Evolutionary conservation across 805 yeast genomes (phyloP), one percentile per base, ranked within the genome.

Genomic region (Metschnikowia cerradonensis): DNA sequence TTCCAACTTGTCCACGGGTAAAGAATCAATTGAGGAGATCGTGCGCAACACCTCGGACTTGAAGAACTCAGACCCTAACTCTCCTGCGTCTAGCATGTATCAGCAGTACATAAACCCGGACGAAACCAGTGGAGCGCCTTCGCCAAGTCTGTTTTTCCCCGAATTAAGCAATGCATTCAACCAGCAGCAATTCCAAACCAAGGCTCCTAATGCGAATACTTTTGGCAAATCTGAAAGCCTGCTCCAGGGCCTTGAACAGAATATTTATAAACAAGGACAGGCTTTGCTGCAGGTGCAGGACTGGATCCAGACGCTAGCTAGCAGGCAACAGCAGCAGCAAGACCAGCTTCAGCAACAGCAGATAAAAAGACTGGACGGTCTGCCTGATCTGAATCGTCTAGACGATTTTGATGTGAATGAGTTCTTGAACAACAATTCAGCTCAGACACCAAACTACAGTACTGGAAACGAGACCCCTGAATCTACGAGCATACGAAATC

Each of bases 221-320:
- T 11, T 15, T 40, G 31, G 15, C 41, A 49, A 32, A 33, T 33
- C 38, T n/a, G 42, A 14, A 36, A 47, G 35, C 11, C 52, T 30
- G 46, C 58, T 57, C 34, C 55, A 40, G 35, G 78, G 73, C 17
- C 69, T 80, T 43, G 81, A 80, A 54, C 72, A 72, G 42, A 80
- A 72, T 50, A 64, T 79, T 10, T 64, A 65, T 45, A 75, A 71
- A 57, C 81, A 80, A 55, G 82, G 81, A 11, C 76, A 73, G 53
- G 74, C 81, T 3, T 70, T 80, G 48, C 79, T 72, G 60, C 83
- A 79, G 59, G 81, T 78, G 1, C 81, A 78, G 60, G 83, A 80
- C 52, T 79, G 83, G 83, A 72, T 79, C 43, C 77, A 70, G 48
- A 72, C 56, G 22, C 44, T 58, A 34, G 58, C 60, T 4, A 51